Base-by-base conservation (phyloP, 345 rosid species). In the Linum lewisii region DNA sequence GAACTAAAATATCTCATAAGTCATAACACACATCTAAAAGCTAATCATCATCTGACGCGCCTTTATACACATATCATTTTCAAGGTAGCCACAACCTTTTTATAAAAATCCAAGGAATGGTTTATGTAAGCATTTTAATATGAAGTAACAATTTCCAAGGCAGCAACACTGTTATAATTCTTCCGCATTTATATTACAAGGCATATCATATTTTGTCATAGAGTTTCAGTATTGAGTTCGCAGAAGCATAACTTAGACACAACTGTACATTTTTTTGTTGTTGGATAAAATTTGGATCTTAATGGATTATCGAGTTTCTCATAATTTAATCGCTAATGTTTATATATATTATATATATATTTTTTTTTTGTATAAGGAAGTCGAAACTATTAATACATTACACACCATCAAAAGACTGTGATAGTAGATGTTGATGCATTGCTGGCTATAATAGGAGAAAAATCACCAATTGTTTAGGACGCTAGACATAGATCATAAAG, bases 361-460 rank as follows among this genome's bases (percentile, higher is more conserved):
- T n/a, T n/a, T n/a, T 56, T 57, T 47, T 45, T 19, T 21, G 45
- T 62, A 61, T 71, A 78, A 92, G 98, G 98, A 92, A 85, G 87
- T 82, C 38, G 98, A 77, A 70, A 79, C 90, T 21, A 88, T 92
- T 69, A 88, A 88, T 70, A 88, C n/a, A n/a, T n/a, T n/a, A n/a
- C 98, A 5, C 98, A 92, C 79, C 98, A 92, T 73, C 98, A 92
- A 72, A 92, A 92, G 71, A 88, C 83, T 45, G 79, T 92, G 52
- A 92, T 92, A 70, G 83, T 88, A 37, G 98, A 92, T 82, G 86
- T 91, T 14, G 95, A 92, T 79, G 95, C n/a, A n/a, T n/a, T n/a
- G n/a, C 95, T 51, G 90, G 95, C 36, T 60, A 63, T 56, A 72
- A 72, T 69, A 73, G 69, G 72, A 86, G 98, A 69, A 88, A 88